A percentile compares a stretch with the other conserved stretches of the same genome.
Conservation (phyloP, 73 alveolate species). For the Paramecium octaurelia region DNA sequence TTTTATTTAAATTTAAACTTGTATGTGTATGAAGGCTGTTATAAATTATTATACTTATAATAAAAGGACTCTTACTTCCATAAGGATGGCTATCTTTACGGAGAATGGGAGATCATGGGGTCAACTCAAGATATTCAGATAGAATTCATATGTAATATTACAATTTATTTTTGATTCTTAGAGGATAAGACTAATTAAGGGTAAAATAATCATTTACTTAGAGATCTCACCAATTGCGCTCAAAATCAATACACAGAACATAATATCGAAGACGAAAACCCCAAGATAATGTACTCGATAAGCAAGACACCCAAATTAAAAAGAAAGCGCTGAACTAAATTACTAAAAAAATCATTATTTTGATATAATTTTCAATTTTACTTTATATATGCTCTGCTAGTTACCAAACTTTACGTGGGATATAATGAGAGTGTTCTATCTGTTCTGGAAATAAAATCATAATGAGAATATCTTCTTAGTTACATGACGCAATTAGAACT, state of each 20-base stretch:
- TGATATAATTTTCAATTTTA: neutral
- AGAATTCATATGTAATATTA: neutral
- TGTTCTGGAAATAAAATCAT: neutral
- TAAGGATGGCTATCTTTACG: neutral
- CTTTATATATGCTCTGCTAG: neutral
- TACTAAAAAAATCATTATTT: neutral
- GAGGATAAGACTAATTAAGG: neutral
- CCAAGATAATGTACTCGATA: neutral
- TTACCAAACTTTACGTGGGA: neutral
- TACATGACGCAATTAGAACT: neutral
- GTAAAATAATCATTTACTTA: neutral
- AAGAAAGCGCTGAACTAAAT: neutral
- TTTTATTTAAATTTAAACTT: constrained; percentile 1
- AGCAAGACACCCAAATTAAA: neutral
- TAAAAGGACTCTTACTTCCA: neutral
- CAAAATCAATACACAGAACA: neutral
- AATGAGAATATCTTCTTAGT: neutral
- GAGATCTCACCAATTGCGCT: neutral
- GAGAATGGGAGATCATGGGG: constrained; percentile 29
- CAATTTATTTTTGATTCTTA: neutral
- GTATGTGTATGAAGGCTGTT: neutral
- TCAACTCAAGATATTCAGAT: neutral
- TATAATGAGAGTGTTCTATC: neutral
- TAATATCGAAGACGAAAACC: neutral
- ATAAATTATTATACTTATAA: neutral